phyloP scores from a whole-genome alignment of 2,329 filamentous ascomycete species.

The Dothistroma septosporum region DNA sequence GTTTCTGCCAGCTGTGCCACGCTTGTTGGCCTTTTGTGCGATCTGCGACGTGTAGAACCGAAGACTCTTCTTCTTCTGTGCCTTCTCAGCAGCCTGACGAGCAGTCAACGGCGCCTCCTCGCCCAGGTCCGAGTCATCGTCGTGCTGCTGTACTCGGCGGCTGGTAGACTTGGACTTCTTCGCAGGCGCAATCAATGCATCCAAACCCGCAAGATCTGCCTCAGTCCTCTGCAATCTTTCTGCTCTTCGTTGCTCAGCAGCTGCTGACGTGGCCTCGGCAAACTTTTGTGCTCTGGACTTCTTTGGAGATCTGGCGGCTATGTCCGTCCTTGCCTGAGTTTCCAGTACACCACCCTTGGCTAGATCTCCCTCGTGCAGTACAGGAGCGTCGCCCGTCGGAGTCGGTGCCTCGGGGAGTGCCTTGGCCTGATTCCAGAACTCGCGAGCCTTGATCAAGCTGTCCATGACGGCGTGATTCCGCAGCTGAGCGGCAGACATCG shows the following conservation, averaged over 20 bases:
- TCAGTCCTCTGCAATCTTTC: conserved; percentile 56
- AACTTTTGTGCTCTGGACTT: conserved; percentile 47
- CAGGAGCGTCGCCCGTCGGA: background rate
- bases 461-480: conserved; percentile 91
- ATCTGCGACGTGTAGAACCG: conserved; percentile 99
- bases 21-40: conserved; percentile 87
- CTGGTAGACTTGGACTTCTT: conserved; percentile 15
- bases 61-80: conserved; percentile 81
- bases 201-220: conserved; percentile 69
- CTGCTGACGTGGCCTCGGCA: conserved; percentile 51
- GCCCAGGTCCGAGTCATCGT: conserved; percentile 82
- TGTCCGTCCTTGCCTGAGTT: background rate
- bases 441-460: conserved; percentile 71
- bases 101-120: conserved; percentile 79
- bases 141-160: conserved; percentile 34
- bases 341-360: too few species aligned
- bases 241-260: conserved; percentile 51
- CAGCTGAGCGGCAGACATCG: conserved; percentile 71
- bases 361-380: background rate
- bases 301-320: conserved; percentile 36
- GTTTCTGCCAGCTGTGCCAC: conserved; percentile 66
- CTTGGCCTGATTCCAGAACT: conserved; percentile 74
- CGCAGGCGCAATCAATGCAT: conserved; percentile 53
- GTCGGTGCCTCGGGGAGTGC: conserved; percentile 43
- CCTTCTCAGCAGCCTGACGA: conserved; percentile 79